Percentiles rank a stretch among this genome's conserved stretches.
phyloP scores from a whole-genome alignment of 495 filamentous ascomycete species.

The Xylaria grammica region DNA sequence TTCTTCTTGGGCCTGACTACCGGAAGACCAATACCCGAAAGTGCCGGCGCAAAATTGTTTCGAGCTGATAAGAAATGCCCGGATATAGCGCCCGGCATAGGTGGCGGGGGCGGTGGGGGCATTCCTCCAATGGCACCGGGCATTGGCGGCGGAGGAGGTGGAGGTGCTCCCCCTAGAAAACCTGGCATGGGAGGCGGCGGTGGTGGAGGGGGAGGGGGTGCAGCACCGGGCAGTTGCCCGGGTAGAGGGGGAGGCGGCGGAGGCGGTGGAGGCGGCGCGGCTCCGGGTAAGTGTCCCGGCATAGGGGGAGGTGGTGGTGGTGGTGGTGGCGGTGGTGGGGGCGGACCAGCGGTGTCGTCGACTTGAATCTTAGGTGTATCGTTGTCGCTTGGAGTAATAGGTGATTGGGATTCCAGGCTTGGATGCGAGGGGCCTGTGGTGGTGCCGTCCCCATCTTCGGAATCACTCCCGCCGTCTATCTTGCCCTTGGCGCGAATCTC shows the following conservation, averaged over 20 bases:
- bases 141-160: slow-evolving; percentile 63
- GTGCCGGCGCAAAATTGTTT: slow-evolving; percentile 35
- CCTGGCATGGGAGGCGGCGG: slow-evolving; percentile 51
- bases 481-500: slow-evolving; percentile 83
- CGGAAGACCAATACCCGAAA: slow-evolving; percentile 61
- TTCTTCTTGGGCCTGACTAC: slow-evolving; percentile 96
- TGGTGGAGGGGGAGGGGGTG: slow-evolving; percentile 64
- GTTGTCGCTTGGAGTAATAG: slow-evolving; percentile 72
- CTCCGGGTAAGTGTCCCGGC: slow-evolving; percentile 48
- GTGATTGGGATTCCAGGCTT: slow-evolving; percentile 71
- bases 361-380: slow-evolving; percentile 54
- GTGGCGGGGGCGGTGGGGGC: slow-evolving; percentile 55
- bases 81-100: slow-evolving; percentile 63
- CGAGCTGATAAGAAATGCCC: slow-evolving; percentile 60
- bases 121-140: slow-evolving; percentile 33
- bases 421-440: slow-evolving; percentile 81
- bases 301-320: slow-evolving; percentile 59
- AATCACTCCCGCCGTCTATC: slow-evolving; percentile 72
- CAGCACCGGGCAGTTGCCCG: slow-evolving; percentile 50
- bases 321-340: slow-evolving; percentile 58
- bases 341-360: slow-evolving; percentile 50
- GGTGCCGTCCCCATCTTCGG: slow-evolving; percentile 72
- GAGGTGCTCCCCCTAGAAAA: slow-evolving; percentile 48
- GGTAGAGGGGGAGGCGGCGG: slow-evolving; percentile 55
- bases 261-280: slow-evolving; percentile 59